Conservation (phyloP, 1,284 basidiomycete species). For the Leccinum huronense region DNA sequence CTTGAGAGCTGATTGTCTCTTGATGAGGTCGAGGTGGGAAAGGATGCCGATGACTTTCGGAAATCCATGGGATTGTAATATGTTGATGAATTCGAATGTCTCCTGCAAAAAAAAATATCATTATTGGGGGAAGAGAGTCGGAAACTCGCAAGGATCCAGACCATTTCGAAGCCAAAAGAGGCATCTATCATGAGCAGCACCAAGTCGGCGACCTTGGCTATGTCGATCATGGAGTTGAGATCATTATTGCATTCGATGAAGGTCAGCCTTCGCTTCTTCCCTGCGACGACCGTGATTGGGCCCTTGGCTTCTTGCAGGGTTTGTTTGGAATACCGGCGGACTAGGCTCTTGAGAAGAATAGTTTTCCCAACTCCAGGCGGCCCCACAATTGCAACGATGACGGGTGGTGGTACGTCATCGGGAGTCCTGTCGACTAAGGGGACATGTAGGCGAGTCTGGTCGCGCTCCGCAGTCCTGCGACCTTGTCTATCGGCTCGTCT, state of each 20-base stretch:
- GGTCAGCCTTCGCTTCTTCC: constrained; percentile 90
- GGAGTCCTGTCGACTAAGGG: constrained; percentile 95
- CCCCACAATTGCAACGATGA: constrained; percentile 96
- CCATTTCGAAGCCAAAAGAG: constrained; percentile 99
- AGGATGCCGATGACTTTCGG: constrained; percentile 98
- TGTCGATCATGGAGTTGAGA: constrained; percentile 97
- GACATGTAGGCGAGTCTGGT: constrained; percentile 94
- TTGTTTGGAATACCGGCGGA: constrained; percentile 93
- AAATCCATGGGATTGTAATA: constrained; percentile 96
- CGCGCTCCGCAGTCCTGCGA: constrained; percentile 87
- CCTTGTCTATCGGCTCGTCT: constrained; percentile 86
- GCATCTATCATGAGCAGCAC: constrained; percentile 98
- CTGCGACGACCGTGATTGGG: constrained; percentile 92
- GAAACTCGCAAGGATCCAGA: constrained; percentile 36
- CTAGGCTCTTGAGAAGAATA: constrained; percentile 89
- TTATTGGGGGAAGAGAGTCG: not conserved
- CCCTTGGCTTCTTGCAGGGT: constrained; percentile 89
- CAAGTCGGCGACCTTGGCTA: constrained; percentile 95
- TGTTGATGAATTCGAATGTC: constrained; percentile 98
- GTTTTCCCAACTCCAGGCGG: constrained; percentile 98
- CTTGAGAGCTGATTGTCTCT: constrained; percentile 85
- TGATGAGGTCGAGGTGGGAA: constrained; percentile 96
- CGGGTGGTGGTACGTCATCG: constrained; percentile 88
- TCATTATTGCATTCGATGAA: constrained; percentile 99
- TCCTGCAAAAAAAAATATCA: constrained; percentile 55